Evolutionary conservation across 805 yeast species (phyloP).

Genomic region (Yueomyces sp.): DNA sequence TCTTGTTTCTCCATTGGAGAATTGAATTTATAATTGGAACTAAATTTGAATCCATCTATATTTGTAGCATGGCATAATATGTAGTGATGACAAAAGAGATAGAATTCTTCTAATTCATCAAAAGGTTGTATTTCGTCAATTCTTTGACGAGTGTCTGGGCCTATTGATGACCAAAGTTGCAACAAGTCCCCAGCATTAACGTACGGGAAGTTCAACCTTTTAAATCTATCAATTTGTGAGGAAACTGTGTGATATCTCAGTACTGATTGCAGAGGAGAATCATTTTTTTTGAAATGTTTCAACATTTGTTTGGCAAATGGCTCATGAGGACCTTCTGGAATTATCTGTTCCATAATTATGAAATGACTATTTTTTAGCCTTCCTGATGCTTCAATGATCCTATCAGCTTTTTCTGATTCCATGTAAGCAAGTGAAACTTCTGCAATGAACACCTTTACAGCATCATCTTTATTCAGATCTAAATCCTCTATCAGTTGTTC

Average conservation of each 20-base stretch:
- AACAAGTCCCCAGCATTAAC: slow-evolving; percentile 42
- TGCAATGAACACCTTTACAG: slow-evolving; percentile 52
- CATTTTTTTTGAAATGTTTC: slow-evolving; percentile 49
- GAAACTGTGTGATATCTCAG: slow-evolving; percentile 36
- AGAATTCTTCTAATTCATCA: slow-evolving; percentile 78
- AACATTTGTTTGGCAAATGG: slow-evolving; percentile 69
- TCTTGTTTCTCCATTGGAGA: not conserved
- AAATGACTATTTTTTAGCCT: slow-evolving; percentile 41
- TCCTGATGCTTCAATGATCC: slow-evolving; percentile 37
- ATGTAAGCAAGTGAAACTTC: slow-evolving; percentile 78
- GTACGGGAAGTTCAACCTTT: slow-evolving; percentile 29
- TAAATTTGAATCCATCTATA: slow-evolving; percentile 6
- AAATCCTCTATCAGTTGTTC: slow-evolving; percentile 5
- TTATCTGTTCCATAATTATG: slow-evolving; percentile 53
- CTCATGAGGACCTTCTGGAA: slow-evolving; percentile 49
- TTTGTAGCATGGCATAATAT: slow-evolving; percentile 53
- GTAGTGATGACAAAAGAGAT: slow-evolving; percentile 64
- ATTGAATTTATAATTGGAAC: slow-evolving; percentile 2
- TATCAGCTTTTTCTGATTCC: slow-evolving; percentile 53
- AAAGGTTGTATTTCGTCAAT: slow-evolving; percentile 49
- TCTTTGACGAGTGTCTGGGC: slow-evolving; percentile 24
- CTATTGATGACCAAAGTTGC: slow-evolving; percentile 44
- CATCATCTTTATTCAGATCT: slow-evolving; percentile 8
- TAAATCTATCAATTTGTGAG: slow-evolving; percentile 40
- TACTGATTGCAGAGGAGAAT: slow-evolving; percentile 60